Evolutionary conservation across 371 early-diverging fungal species (phyloP).

Genomic region (Mortierella sp.): DNA sequence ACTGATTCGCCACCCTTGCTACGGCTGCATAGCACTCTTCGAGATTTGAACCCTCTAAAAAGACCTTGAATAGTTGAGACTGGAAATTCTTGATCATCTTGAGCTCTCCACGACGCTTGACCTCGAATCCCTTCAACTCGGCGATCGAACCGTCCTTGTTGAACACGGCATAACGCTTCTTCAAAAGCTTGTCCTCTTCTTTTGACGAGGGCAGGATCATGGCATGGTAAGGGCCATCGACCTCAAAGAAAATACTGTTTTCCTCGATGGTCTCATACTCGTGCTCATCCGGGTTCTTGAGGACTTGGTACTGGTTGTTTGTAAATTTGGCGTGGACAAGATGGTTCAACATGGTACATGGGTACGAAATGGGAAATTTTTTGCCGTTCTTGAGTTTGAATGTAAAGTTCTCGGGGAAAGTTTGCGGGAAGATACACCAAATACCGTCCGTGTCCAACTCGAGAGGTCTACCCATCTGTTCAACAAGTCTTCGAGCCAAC

Average conservation of each 20-base stretch:
- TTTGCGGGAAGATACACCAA: slow-evolving; percentile 97
- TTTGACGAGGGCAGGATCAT: slow-evolving; percentile 99
- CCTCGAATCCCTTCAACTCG: slow-evolving; percentile 99
- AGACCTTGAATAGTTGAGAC: slow-evolving; percentile 93
- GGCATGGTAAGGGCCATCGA: slow-evolving; percentile 99
- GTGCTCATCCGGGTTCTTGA: slow-evolving; percentile 66
- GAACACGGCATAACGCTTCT: slow-evolving; percentile 99
- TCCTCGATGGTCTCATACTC: slow-evolving; percentile 86
- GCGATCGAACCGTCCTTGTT: slow-evolving; percentile 96
- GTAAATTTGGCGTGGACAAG: slow-evolving; percentile 97
- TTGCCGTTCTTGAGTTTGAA: slow-evolving; percentile 88
- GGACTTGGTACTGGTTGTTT: slow-evolving; percentile 97
- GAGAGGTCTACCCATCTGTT: slow-evolving; percentile 96
- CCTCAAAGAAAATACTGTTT: slow-evolving; percentile 99
- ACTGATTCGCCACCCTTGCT: slow-evolving; percentile 92
- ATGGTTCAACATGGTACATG: slow-evolving; percentile 98
- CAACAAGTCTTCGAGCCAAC: slow-evolving; percentile 94
- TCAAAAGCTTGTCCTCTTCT: slow-evolving; percentile 97
- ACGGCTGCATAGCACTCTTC: slow-evolving; percentile 95
- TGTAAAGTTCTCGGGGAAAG: slow-evolving; percentile 94
- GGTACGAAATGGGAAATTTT: slow-evolving; percentile 89
- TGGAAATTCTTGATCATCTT: slow-evolving; percentile 99
- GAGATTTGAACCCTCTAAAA: slow-evolving; percentile 89
- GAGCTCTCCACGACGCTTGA: slow-evolving; percentile 99
- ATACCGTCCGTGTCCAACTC: slow-evolving; percentile 99